These are phyloP conservation scores for Chalciporus chontae DNA, from an alignment of 768 basidiomycete species.

Conservation along the genomic window DNA sequence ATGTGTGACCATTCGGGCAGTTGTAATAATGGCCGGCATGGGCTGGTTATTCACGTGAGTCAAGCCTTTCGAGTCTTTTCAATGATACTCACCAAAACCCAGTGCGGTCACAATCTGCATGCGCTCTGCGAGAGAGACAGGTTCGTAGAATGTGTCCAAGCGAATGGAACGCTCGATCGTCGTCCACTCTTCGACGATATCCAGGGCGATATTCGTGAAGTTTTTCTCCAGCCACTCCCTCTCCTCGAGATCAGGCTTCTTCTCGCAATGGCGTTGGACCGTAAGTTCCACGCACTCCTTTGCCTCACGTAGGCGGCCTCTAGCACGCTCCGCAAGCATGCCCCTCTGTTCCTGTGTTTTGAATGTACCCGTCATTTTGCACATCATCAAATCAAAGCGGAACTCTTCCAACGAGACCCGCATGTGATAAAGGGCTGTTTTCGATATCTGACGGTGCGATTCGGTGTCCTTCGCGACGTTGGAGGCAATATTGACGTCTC, in stretches of 20 bases:
- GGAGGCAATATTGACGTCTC: constrained; percentile 46
- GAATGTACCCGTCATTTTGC: constrained; percentile 17
- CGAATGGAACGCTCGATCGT: constrained; percentile 38
- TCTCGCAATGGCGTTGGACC: constrained; percentile 12
- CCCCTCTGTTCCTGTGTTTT: constrained; percentile 14
- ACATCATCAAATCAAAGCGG: constrained; percentile 43
- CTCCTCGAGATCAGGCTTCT: constrained; percentile 23
- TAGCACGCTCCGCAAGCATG: constrained; percentile 20
- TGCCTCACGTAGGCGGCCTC: constrained; percentile 9
- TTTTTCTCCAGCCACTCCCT: constrained; percentile 42
- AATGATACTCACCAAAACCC: constrained; percentile 39
- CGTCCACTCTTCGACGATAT: constrained; percentile 47
- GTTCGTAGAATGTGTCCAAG: constrained; percentile 44
- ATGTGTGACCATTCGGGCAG: constrained; percentile 60
- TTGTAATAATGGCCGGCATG: constrained; percentile 46
- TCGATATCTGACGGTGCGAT: constrained; percentile 51
- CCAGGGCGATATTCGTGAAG: constrained; percentile 34
- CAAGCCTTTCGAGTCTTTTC: not conserved
- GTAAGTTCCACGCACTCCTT: constrained; percentile 1
- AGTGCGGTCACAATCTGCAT: constrained; percentile 48
- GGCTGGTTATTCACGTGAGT: constrained; percentile 20
- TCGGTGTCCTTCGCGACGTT: constrained; percentile 46
- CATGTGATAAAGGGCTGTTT: constrained; percentile 41
- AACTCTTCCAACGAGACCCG: constrained; percentile 47
- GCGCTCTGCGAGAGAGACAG: constrained; percentile 52